Conservation (phyloP, 805 yeast genomes). For the Cyberlindnera suaveolens region DNA sequence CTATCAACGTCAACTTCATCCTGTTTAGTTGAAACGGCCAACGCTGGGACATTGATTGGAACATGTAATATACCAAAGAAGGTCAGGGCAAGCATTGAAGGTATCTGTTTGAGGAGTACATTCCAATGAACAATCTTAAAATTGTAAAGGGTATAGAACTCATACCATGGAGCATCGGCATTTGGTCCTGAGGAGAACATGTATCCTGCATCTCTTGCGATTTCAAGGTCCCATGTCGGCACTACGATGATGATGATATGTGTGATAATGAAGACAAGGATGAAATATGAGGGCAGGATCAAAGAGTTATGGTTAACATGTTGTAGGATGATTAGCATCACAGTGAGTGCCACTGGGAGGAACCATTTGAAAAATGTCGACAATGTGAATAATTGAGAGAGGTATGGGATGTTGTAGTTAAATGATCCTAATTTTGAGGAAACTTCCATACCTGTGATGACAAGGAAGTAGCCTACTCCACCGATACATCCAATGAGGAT, state of each 20-base stretch:
- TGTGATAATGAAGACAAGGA: constrained; percentile 59
- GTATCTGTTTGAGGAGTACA: constrained; percentile 60
- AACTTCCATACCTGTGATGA: constrained; percentile 89
- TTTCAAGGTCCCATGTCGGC: constrained; percentile 57
- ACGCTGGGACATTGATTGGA: constrained; percentile 95
- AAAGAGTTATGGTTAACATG: constrained; percentile 58
- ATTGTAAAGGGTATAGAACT: constrained; percentile 69
- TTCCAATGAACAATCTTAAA: constrained; percentile 71
- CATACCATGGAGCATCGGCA: constrained; percentile 77
- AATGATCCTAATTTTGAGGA: constrained; percentile 74
- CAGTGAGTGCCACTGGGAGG: constrained; percentile 61
- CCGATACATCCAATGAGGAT: constrained; percentile 96
- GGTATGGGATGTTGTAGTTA: constrained; percentile 53
- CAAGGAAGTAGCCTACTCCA: constrained; percentile 91
- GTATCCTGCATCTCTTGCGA: constrained; percentile 76
- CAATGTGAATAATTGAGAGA: constrained; percentile 39
- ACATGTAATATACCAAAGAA: constrained; percentile 95
- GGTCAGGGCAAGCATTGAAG: constrained; percentile 92
- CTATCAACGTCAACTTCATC: constrained; percentile 83
- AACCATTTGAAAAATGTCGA: constrained; percentile 57
- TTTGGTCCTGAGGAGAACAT: constrained; percentile 43
- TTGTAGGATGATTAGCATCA: constrained; percentile 54
- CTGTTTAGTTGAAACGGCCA: constrained; percentile 84
- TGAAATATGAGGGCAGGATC: constrained; percentile 76
- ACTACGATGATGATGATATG: constrained; percentile 61